Conservation (phyloP, 305 asterid genomes). For the Lippia alba region DNA sequence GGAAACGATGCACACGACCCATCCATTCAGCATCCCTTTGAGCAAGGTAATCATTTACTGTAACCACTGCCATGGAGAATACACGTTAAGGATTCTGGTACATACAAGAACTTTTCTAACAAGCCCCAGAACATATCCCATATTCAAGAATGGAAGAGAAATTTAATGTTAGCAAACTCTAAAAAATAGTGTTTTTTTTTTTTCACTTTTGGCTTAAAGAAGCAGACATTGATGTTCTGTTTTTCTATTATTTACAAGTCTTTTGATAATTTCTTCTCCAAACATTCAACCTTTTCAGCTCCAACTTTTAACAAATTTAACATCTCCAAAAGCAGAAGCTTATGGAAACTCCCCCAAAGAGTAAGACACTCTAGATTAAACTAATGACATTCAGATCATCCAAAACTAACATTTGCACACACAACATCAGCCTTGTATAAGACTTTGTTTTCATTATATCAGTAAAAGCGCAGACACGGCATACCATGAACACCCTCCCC, state of each 20-base stretch:
- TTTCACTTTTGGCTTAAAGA: no score
- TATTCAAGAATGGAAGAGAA: not conserved
- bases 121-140: slow-evolving; percentile 22
- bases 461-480: slow-evolving; percentile 27
- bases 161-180: no score
- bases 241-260: no score
- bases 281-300: no score
- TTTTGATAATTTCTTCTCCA: no score
- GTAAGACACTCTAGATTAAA: no score
- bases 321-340: no score
- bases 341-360: no score
- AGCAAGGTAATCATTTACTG: slow-evolving; percentile 97
- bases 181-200: no score
- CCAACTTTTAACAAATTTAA: no score
- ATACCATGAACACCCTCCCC: slow-evolving; percentile 99
- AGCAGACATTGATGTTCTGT: no score
- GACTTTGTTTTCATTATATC: slow-evolving; percentile 17
- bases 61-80: slow-evolving; percentile 73
- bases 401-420: slow-evolving; percentile 20
- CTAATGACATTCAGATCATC: slow-evolving; percentile 15
- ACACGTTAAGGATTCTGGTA: slow-evolving; percentile 32
- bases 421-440: slow-evolving; percentile 12
- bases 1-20: slow-evolving; percentile 98
- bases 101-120: slow-evolving; percentile 21
- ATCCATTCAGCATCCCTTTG: slow-evolving; percentile 99